Conservation (phyloP, 2,329 filamentous ascomycete species). For the Alternaria ethzedia region DNA sequence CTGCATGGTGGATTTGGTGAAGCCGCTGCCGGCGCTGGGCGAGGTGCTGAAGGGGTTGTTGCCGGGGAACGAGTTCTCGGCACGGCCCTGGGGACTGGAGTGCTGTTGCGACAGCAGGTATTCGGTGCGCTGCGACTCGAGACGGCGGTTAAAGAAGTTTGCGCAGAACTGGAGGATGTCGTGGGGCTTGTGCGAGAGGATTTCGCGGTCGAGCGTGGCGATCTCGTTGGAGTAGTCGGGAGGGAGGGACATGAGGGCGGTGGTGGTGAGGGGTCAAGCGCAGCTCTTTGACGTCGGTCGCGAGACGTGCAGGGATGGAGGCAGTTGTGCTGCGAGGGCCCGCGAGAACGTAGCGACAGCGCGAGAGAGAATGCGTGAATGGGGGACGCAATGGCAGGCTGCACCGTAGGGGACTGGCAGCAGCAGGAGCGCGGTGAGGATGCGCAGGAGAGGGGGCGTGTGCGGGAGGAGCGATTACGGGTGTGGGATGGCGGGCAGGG, state of each 20-base stretch:
- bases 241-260: conserved; percentile 49
- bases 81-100: conserved; percentile 54
- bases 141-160: conserved; percentile 70
- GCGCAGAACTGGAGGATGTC: conserved; percentile 75
- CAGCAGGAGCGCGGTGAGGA: conserved; percentile 20
- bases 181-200: conserved; percentile 63
- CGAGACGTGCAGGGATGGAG: conserved; percentile 46
- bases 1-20: conserved; percentile 59
- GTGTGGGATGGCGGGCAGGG: conserved; percentile 23
- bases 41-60: conserved; percentile 74
- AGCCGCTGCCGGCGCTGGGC: conserved; percentile 47
- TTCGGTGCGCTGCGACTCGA: conserved; percentile 68
- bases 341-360: conserved; percentile 31
- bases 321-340: conserved; percentile 35
- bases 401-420: conserved; percentile 1
- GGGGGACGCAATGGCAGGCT: conserved; percentile 9
- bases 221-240: conserved; percentile 63
- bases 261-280: conserved; percentile 42
- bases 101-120: conserved; percentile 59
- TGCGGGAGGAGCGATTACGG: conserved; percentile 22
- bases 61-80: conserved; percentile 77
- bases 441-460: conserved; percentile 26
- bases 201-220: conserved; percentile 67
- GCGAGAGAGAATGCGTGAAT: background rate
- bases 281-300: conserved; percentile 48